Evolutionary conservation across 441 rosid genomes (phyloP), one percentile per base, ranked within the genome.

Genomic region (Euphorbia corollata): DNA sequence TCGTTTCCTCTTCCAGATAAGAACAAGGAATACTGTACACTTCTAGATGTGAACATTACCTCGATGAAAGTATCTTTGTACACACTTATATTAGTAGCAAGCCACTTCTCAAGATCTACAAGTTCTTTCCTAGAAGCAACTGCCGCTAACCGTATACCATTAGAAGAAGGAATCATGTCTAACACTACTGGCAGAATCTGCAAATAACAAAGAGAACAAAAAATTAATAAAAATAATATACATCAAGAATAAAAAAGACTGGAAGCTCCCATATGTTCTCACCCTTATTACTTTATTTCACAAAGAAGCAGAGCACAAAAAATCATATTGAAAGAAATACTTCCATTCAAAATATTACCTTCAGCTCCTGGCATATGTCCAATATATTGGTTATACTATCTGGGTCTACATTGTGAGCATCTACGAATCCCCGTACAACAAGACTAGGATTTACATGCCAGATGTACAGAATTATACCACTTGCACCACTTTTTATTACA

Each of bases 31-130:
- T 24, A 70, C 36, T n/a, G n/a, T n/a, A n/a, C n/a, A n/a, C n/a
- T n/a, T n/a, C n/a, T n/a, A n/a, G 22, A 63, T 65, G 23, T 36
- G 12, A 24, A 70, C 0, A 48, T 73, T 80, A 95, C 99, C 97
- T 87, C 93, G 38, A 87, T 86, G 82, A 92, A 92, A 65, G 74
- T 68, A 75, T 86, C 95, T 77, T 86, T 95, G 75, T 82, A 81
- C 64, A 75, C 68, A 74, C 71, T 72, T 65, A 90, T 73, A 79
- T 84, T 81, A 81, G 65, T 75, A 76, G 73, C 76, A 82, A 91
- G 83, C 95, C 99, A 95, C 75, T 79, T 84, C 74, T 95, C 99
- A 73, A 95, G 83, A 79, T 92, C 97, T 68, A 87, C 54, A 71
- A 79, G 75, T 48, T 87, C 98, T 78, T 85, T 87, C 70, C 73